Evolutionary conservation across 1,139 yeast genomes (phyloP).

Genomic region (Williopsis jadinii): DNA sequence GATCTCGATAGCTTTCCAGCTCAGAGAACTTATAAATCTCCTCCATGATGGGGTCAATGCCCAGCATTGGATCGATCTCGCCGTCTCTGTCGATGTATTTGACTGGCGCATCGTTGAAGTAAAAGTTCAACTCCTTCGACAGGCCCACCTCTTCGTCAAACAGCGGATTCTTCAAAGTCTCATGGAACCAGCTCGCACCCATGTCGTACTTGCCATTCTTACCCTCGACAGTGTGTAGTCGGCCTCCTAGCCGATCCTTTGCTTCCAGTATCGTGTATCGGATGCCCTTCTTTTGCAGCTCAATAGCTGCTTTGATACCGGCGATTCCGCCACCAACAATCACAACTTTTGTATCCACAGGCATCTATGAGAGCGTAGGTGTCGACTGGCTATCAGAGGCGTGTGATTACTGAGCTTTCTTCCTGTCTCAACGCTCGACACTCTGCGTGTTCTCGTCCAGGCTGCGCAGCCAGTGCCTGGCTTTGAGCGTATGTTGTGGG

Average conservation of each 20-base stretch:
- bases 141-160: conserved; percentile 43
- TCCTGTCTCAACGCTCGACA: no score
- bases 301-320: conserved; percentile 72
- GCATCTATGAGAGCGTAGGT: no score
- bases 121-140: conserved; percentile 7
- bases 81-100: conserved; percentile 28
- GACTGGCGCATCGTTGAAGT: conserved; percentile 38
- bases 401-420: no score
- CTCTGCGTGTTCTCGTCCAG: no score
- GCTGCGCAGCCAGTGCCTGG: no score
- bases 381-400: no score
- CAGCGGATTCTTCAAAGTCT: conserved; percentile 58
- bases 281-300: conserved; percentile 37
- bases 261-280: conserved; percentile 51
- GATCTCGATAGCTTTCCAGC: conserved; percentile 40
- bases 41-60: conserved; percentile 39
- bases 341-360: conserved; percentile 1
- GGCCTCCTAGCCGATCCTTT: conserved; percentile 52
- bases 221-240: conserved; percentile 37
- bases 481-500: no score
- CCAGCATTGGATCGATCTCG: conserved; percentile 25
- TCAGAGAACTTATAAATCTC: conserved; percentile 62
- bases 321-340: conserved; percentile 82
- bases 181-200: conserved; percentile 93
- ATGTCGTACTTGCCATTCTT: conserved; percentile 45